A percentile compares a stretch with the other conserved stretches of the same genome.
phyloP scores from a whole-genome alignment of 2,329 filamentous ascomycete genomes.

The Zymoseptoria brevis region DNA sequence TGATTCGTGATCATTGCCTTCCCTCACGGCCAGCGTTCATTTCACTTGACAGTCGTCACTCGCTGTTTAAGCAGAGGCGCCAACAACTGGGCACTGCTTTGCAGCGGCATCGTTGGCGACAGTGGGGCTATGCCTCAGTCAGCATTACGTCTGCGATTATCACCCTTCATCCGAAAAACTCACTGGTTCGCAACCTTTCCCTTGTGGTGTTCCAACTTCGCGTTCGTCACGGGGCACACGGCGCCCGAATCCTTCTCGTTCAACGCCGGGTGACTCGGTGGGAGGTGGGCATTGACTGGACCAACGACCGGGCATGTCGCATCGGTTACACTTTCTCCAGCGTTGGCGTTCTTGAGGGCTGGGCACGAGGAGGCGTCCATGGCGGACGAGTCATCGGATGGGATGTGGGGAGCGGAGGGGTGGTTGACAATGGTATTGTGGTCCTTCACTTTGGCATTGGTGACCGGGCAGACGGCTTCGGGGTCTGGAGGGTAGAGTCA shows the following conservation, averaged over 20 bases:
- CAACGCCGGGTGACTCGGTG: constrained; percentile 36
- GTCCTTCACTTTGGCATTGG: constrained; percentile 39
- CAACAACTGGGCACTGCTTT: constrained; percentile 37
- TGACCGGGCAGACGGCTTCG: constrained; percentile 38
- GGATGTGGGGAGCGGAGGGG: constrained; percentile 29
- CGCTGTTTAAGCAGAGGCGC: constrained; percentile 12
- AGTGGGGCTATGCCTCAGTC: constrained; percentile 17
- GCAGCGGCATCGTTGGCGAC: constrained; percentile 33
- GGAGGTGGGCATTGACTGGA: constrained; percentile 33
- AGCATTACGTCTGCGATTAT: not conserved
- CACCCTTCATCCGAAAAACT: not conserved
- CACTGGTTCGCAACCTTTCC: constrained; percentile 34
- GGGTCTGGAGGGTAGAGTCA: constrained; percentile 20
- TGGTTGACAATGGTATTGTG: constrained; percentile 37
- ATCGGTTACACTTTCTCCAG: constrained; percentile 34
- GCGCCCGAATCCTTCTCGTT: constrained; percentile 31
- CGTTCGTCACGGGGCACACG: constrained; percentile 39
- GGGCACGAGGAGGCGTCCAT: constrained; percentile 35
- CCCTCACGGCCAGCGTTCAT: not conserved
- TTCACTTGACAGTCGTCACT: not conserved
- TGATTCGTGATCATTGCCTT: not conserved
- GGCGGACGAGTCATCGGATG: constrained; percentile 17
- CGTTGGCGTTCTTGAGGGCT: constrained; percentile 33
- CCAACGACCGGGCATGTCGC: constrained; percentile 39
- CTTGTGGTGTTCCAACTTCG: constrained; percentile 37